A percentile compares a stretch with the other conserved stretches of the same genome.
These are phyloP conservation scores for Tetrapyrgos nigripes DNA, from an alignment of 1,284 basidiomycete genomes.

Conservation along the genomic window DNA sequence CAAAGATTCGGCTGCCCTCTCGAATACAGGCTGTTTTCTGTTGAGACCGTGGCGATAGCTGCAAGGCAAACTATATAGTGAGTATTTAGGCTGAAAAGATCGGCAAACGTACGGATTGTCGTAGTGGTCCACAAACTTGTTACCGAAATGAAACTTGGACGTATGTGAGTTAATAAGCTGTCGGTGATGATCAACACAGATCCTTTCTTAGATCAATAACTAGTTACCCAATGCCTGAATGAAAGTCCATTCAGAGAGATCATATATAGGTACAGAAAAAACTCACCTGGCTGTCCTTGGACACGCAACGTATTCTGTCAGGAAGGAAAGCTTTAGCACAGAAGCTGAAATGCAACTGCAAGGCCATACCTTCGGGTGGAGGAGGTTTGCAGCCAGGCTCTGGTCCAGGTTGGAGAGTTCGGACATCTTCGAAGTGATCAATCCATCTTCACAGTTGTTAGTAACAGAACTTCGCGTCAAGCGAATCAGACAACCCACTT, in stretches of 20 bases:
- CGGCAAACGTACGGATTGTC: slow-evolving; percentile 60
- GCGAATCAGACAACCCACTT: slow-evolving; percentile 49
- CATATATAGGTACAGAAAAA: slow-evolving; percentile 9
- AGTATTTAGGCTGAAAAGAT: slow-evolving; percentile 1
- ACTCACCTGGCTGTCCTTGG: slow-evolving; percentile 66
- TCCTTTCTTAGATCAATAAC: too few relatives aligned
- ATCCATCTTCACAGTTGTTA: slow-evolving; percentile 53
- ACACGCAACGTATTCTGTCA: slow-evolving; percentile 75
- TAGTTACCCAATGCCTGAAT: slow-evolving; percentile 64
- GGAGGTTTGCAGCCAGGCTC: slow-evolving; percentile 68
- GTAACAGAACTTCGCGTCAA: slow-evolving; percentile 1
- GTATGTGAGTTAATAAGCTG: slow-evolving; percentile 69
- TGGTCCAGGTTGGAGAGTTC: slow-evolving; percentile 63
- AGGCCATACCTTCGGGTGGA: slow-evolving; percentile 58
- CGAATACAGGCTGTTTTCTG: slow-evolving; percentile 61
- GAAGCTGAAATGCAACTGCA: slow-evolving; percentile 3
- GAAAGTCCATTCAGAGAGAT: slow-evolving; percentile 19
- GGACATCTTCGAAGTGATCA: slow-evolving; percentile 67
- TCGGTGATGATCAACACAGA: background rate
- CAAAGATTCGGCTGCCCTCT: slow-evolving; percentile 53
- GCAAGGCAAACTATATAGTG: slow-evolving; percentile 3
- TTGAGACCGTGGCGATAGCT: slow-evolving; percentile 63
- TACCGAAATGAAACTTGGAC: slow-evolving; percentile 66
- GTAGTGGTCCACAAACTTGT: slow-evolving; percentile 59
- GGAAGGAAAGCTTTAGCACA: background rate